Evolutionary conservation across 208 protist genomes (phyloP).

Genomic region (Trichomonas vaginalis): DNA sequence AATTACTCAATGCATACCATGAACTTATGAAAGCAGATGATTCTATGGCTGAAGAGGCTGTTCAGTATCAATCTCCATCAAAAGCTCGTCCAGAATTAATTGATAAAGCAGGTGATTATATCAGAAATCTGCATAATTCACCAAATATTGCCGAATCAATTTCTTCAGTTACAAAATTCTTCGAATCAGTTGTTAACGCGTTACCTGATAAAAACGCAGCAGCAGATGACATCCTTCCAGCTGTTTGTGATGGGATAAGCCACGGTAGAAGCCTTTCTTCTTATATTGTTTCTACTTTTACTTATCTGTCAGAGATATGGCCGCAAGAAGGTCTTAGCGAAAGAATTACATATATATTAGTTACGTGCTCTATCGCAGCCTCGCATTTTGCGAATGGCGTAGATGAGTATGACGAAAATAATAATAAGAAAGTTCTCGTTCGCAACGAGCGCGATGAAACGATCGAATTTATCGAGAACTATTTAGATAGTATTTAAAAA

Average conservation of each 20-base stretch:
- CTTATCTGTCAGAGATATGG: background rate
- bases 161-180: background rate
- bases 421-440: background rate
- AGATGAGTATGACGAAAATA: background rate
- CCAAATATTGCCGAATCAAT: background rate
- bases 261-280: background rate
- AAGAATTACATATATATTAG: constrained; percentile 7
- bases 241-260: background rate
- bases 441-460: background rate
- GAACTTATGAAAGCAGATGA: background rate
- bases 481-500: background rate
- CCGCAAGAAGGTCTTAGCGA: background rate
- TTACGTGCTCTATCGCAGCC: background rate
- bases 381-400: background rate
- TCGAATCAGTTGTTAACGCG: background rate
- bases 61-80: background rate
- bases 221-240: constrained; percentile 8
- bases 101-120: background rate
- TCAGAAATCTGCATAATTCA: background rate
- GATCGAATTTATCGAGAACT: background rate
- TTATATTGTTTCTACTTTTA: background rate
- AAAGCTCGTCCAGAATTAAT: background rate
- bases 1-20: background rate
- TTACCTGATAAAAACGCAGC: background rate
- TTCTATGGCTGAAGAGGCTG: background rate